Evolutionary conservation across 2,329 filamentous ascomycete genomes (phyloP).

Genomic region (Colletotrichum tamarilloi): DNA sequence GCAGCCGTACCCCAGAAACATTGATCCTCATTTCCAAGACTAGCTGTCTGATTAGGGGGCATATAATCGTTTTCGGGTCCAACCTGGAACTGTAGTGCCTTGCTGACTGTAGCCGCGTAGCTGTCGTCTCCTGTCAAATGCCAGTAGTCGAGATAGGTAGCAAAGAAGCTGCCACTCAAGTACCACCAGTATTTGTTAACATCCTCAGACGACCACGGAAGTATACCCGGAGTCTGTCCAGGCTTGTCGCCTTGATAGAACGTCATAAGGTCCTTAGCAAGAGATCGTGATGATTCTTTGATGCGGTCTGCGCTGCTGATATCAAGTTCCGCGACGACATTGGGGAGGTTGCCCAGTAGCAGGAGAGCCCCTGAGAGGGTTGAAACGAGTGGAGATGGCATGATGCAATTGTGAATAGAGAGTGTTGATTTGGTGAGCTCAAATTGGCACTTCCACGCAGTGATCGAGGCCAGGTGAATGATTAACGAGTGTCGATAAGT

Average conservation of each 20-base stretch:
- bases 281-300: slow-evolving; percentile 31
- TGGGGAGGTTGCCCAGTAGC: background rate
- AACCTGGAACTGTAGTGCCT: slow-evolving; percentile 58
- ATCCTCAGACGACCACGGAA: slow-evolving; percentile 40
- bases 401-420: background rate
- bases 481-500: background rate
- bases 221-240: slow-evolving; percentile 44
- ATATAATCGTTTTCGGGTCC: slow-evolving; percentile 61
- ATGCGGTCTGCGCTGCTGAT: slow-evolving; percentile 36
- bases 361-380: slow-evolving; percentile 4
- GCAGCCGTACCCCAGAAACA: slow-evolving; percentile 68
- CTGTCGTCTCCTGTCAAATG: slow-evolving; percentile 56
- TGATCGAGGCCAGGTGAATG: background rate
- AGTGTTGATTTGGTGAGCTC: background rate
- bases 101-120: slow-evolving; percentile 60
- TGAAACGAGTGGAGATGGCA: background rate
- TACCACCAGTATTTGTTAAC: slow-evolving; percentile 51
- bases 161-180: slow-evolving; percentile 45
- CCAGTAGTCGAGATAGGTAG: slow-evolving; percentile 53
- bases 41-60: slow-evolving; percentile 56
- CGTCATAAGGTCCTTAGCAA: slow-evolving; percentile 44
- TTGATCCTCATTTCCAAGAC: slow-evolving; percentile 69
- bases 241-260: slow-evolving; percentile 45
- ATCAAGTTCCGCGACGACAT: background rate
- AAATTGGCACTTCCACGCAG: background rate